Conservation (phyloP, 306 rosid species). For the Delonix regia region DNA sequence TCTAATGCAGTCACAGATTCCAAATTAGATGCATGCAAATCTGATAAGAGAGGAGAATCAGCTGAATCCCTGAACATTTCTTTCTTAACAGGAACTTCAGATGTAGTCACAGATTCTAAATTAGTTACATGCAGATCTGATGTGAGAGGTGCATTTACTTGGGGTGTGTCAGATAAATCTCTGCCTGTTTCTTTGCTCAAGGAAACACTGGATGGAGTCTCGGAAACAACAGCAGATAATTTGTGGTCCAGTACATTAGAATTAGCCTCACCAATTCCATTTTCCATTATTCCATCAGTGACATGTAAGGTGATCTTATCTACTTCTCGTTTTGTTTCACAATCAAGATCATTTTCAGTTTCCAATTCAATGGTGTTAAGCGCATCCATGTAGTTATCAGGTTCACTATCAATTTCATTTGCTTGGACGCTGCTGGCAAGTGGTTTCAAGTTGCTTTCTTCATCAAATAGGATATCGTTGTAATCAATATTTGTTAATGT, state of each 20-base stretch:
- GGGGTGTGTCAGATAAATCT: conserved; percentile 33
- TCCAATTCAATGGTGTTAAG: conserved; percentile 90
- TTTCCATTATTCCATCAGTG: conserved; percentile 45
- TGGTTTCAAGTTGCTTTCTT: conserved; percentile 47
- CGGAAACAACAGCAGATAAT: conserved; percentile 48
- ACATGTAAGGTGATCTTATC: conserved; percentile 39
- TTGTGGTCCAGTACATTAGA: conserved; percentile 43
- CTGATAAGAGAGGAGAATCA: conserved; percentile 13
- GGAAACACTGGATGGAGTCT: conserved; percentile 43
- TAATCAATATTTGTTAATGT: conserved; percentile 45
- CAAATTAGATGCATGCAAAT: too few species aligned
- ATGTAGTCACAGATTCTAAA: conserved; percentile 16
- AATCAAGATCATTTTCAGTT: conserved; percentile 79
- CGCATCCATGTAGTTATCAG: conserved; percentile 86
- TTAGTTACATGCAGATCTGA: conserved; percentile 30
- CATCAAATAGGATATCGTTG: conserved; percentile 44
- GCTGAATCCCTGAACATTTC: conserved; percentile 30
- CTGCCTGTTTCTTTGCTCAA: conserved; percentile 37
- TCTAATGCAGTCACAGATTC: conserved; percentile 21
- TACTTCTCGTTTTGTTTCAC: conserved; percentile 70
- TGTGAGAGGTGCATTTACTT: conserved; percentile 34
- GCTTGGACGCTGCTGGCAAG: conserved; percentile 41
- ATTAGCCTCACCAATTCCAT: conserved; percentile 44
- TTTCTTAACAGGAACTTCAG: conserved; percentile 35
- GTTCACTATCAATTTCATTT: conserved; percentile 81